These are phyloP conservation scores for Rugosomyces carneus DNA, from an alignment of 1,284 basidiomycete species.

Conservation along the genomic window DNA sequence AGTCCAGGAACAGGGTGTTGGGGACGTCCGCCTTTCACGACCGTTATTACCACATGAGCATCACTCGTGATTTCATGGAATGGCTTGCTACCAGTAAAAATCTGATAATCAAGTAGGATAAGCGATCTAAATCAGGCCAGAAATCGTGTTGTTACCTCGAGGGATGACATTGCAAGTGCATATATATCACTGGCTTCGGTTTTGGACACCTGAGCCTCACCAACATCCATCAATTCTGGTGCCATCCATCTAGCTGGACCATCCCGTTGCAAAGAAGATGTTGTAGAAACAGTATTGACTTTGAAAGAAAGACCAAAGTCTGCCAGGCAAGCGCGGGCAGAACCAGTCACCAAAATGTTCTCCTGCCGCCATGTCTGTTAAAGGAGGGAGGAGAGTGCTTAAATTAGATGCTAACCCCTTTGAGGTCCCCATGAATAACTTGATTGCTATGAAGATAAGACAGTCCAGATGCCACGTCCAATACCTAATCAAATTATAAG, in stretches of 20 bases:
- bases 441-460: conserved; percentile 12
- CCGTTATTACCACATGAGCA: conserved; percentile 9
- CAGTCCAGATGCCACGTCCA: conserved; percentile 12
- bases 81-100: conserved; percentile 15
- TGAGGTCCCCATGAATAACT: conserved; percentile 16
- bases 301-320: conserved; percentile 25
- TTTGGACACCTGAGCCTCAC: conserved; percentile 9
- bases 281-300: conserved; percentile 5
- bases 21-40: conserved; percentile 10
- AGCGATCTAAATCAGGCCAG: neutral
- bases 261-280: conserved; percentile 6
- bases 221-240: conserved; percentile 18
- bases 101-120: conserved; percentile 5
- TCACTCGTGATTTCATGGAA: conserved; percentile 9
- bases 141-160: conserved; percentile 17
- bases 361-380: neutral
- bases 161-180: conserved; percentile 22
- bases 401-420: conserved; percentile 9
- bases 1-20: conserved; percentile 1
- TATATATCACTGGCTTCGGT: conserved; percentile 22
- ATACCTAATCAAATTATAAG: conserved; percentile 15
- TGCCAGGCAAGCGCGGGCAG: conserved; percentile 20
- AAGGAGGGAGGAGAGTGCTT: neutral
- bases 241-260: conserved; percentile 20
- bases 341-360: conserved; percentile 23